Evolutionary conservation across 345 rosid species (phyloP).

Genomic region (Hibiscus syriacus): DNA sequence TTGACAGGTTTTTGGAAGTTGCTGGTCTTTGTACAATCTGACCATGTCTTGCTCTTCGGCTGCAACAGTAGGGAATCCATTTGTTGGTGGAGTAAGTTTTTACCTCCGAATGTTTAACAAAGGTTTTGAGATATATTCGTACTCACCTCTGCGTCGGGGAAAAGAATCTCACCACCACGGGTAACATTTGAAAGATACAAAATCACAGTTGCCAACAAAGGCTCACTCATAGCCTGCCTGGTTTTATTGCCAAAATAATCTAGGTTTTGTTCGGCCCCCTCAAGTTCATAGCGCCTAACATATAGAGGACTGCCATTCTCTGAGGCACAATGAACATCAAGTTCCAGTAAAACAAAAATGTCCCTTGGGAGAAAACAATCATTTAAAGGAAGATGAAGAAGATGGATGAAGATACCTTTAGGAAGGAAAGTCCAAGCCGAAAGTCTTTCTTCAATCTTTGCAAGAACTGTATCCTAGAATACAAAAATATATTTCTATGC

Average conservation of each 20-base stretch:
- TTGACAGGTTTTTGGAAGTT: conserved; percentile 48
- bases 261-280: conserved; percentile 31
- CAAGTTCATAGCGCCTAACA: conserved; percentile 41
- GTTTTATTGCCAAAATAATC: conserved; percentile 50
- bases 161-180: conserved; percentile 68
- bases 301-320: conserved; percentile 50
- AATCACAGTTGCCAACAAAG: conserved; percentile 61
- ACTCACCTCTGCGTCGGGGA: conserved; percentile 63
- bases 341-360: conserved; percentile 1
- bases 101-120: neutral
- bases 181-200: conserved; percentile 68
- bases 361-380: neutral
- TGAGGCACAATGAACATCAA: conserved; percentile 21
- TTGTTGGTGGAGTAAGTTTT: neutral
- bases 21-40: conserved; percentile 42
- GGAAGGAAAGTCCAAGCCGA: conserved; percentile 91
- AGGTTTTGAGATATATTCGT: conserved; percentile 1
- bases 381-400: conserved; percentile 1
- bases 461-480: conserved; percentile 52
- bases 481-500: conserved; percentile 3
- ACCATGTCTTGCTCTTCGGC: conserved; percentile 42
- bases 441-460: conserved; percentile 66
- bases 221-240: conserved; percentile 18
- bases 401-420: conserved; percentile 31
- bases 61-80: conserved; percentile 17